Percentiles rank a stretch among this genome's conserved stretches.
Evolutionary conservation across 306 rosid genomes (phyloP).

Genomic region (Cicer arietinum): DNA sequence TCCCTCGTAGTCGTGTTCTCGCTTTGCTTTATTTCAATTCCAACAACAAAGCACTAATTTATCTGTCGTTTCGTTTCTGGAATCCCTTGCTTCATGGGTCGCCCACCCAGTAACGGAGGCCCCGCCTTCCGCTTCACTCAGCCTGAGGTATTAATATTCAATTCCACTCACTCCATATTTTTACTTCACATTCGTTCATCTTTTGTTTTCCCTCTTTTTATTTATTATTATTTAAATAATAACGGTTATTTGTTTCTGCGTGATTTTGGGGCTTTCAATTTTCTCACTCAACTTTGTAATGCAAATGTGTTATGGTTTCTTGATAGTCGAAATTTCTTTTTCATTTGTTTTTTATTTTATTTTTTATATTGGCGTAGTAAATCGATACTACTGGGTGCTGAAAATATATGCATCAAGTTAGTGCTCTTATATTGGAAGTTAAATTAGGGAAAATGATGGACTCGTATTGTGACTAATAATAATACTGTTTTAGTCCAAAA

Average conservation of each 20-base stretch:
- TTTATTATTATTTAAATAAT: neutral
- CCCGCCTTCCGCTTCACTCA: constrained; percentile 93
- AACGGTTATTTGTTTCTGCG: neutral
- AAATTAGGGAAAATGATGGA: constrained; percentile 5
- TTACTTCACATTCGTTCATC: neutral
- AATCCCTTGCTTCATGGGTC: constrained; percentile 64
- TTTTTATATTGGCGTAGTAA: constrained; percentile 7
- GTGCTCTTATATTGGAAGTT: constrained; percentile 6
- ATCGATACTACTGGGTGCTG: constrained; percentile 1
- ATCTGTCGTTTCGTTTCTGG: neutral
- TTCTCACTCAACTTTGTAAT: neutral
- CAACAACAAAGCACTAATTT: neutral
- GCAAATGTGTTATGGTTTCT: constrained; percentile 12
- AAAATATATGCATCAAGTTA: neutral
- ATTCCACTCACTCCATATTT: constrained; percentile 8
- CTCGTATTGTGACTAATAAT: neutral
- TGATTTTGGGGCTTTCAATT: constrained; percentile 19
- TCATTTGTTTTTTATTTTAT: neutral
- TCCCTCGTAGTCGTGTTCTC: neutral
- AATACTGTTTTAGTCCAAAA: too few species aligned
- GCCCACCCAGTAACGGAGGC: constrained; percentile 96
- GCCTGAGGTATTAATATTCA: constrained; percentile 63
- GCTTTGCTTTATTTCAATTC: neutral
- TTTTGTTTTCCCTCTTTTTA: neutral
- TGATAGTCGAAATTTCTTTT: neutral